Evolutionary conservation across 495 filamentous ascomycete species (phyloP).

Genomic region (Xylaria castorea): DNA sequence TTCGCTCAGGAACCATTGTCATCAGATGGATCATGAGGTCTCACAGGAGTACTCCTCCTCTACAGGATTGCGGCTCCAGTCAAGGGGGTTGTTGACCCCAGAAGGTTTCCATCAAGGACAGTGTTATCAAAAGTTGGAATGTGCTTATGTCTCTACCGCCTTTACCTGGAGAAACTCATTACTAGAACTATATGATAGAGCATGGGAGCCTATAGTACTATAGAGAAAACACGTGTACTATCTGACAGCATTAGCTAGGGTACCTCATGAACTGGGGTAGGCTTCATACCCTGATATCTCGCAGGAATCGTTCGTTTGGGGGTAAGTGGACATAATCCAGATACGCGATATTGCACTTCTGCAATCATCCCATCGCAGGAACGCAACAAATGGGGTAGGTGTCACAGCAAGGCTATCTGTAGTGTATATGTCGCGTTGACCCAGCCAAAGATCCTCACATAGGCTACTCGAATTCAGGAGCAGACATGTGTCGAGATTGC

Average conservation of each 20-base stretch:
- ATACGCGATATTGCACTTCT: slow-evolving; percentile 1
- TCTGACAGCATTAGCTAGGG: background rate
- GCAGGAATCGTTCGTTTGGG: background rate
- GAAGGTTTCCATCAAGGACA: background rate
- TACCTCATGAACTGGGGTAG: background rate
- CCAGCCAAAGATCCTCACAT: background rate
- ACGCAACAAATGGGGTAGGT: slow-evolving; percentile 21
- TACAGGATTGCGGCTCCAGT: background rate
- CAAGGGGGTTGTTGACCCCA: background rate
- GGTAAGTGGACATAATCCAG: background rate
- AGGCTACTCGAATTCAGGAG: slow-evolving; percentile 9
- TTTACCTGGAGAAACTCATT: background rate
- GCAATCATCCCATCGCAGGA: slow-evolving; percentile 10
- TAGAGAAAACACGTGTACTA: background rate
- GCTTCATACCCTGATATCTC: background rate
- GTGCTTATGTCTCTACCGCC: background rate
- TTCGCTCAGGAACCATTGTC: background rate
- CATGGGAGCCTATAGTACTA: background rate
- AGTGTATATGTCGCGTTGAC: background rate
- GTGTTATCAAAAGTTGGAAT: background rate
- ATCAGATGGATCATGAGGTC: background rate
- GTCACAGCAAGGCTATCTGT: slow-evolving; percentile 10
- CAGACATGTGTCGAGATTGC: background rate
- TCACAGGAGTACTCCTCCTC: background rate
- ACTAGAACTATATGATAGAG: background rate